These are phyloP conservation scores for Aschersonia sp. DNA, from an alignment of 2,329 filamentous ascomycete species.

Conservation along the genomic window DNA sequence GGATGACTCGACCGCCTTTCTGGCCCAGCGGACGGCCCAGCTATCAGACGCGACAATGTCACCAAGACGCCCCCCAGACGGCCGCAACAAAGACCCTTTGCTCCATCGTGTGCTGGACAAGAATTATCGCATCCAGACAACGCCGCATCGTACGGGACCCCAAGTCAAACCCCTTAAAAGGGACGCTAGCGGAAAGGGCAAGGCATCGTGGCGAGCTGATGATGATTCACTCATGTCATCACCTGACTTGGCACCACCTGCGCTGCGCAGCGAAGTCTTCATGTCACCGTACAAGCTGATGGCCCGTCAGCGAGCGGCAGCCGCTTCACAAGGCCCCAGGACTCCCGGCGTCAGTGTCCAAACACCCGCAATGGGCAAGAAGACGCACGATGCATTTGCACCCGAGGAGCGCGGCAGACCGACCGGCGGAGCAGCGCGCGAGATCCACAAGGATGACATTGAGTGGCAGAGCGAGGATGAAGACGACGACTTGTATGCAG, in stretches of 20 bases:
- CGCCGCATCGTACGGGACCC: constrained; percentile 50
- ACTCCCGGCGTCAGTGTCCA: constrained; percentile 79
- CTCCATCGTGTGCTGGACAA: constrained; percentile 90
- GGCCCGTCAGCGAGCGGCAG: constrained; percentile 25
- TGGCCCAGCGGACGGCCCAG: constrained; percentile 36
- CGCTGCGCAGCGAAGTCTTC: constrained; percentile 75
- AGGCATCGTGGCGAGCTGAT: constrained; percentile 27
- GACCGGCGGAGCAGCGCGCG: not conserved
- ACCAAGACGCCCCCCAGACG: constrained; percentile 24
- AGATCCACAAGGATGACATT: constrained; percentile 34
- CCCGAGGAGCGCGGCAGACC: constrained; percentile 6
- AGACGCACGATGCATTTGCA: constrained; percentile 34
- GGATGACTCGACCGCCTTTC: constrained; percentile 32
- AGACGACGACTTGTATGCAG: constrained; percentile 51
- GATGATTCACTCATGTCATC: constrained; percentile 50
- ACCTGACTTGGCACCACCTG: constrained; percentile 66
- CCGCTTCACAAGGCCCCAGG: constrained; percentile 33
- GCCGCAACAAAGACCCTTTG: constrained; percentile 52
- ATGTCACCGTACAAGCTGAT: constrained; percentile 50
- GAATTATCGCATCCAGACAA: constrained; percentile 86
- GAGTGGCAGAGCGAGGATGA: constrained; percentile 55
- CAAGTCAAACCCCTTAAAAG: constrained; percentile 31
- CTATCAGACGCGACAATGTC: constrained; percentile 50
- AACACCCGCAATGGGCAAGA: constrained; percentile 45
- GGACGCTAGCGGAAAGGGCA: constrained; percentile 12